A percentile compares a stretch with the other conserved stretches of the same genome.
Conservation (phyloP, 1,139 yeast genomes). For the Scheffersomyces lignicola region DNA sequence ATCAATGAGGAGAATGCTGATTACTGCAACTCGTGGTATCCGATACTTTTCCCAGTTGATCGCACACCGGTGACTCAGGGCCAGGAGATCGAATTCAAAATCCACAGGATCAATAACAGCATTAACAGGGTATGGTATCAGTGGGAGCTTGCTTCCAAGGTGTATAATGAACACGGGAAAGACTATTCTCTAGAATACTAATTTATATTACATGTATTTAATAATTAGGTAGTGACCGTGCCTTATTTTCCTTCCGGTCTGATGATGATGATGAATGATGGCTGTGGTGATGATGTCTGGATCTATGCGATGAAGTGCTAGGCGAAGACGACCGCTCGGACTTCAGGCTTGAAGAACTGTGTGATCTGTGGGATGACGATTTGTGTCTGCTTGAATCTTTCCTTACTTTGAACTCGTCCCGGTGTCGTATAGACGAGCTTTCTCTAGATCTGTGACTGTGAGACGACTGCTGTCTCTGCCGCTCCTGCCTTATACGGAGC, state of each 20-base stretch:
- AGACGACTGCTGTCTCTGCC: conserved; percentile 22
- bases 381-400: neutral
- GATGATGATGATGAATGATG: conserved; percentile 2
- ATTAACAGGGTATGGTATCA: conserved; percentile 64
- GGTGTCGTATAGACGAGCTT: conserved; percentile 7
- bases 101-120: conserved; percentile 28
- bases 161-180: conserved; percentile 20
- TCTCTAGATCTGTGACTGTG: conserved; percentile 12
- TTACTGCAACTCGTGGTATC: conserved; percentile 56
- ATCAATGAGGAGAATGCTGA: conserved; percentile 12
- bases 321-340: conserved; percentile 9
- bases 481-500: conserved; percentile 45
- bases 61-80: conserved; percentile 23
- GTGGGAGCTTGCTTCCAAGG: conserved; percentile 49
- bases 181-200: conserved; percentile 23
- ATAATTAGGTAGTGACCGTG: conserved; percentile 1
- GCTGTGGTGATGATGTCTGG: conserved; percentile 2
- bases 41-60: conserved; percentile 69
- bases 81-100: conserved; percentile 53
- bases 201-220: neutral
- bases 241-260: neutral
- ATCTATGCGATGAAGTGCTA: conserved; percentile 4
- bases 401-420: neutral
- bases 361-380: conserved; percentile 3
- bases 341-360: conserved; percentile 3